These are phyloP conservation scores for Capsella rubella DNA, from an alignment of 441 rosid genomes.

Conservation along the genomic window DNA sequence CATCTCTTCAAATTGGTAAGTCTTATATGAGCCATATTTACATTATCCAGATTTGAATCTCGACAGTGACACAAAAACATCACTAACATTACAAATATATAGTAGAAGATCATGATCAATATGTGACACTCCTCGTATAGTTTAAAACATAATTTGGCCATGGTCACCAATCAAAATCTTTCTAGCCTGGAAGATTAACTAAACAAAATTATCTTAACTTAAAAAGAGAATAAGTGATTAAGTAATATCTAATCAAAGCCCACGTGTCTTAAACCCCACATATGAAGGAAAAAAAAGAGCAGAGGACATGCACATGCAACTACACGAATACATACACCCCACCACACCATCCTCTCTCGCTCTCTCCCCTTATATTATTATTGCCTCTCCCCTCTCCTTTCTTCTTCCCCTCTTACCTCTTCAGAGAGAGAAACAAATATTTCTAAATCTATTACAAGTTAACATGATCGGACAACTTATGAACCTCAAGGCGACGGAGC, in stretches of 20 bases:
- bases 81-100: neutral
- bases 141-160: neutral
- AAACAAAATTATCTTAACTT: conserved; percentile 9
- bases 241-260: conserved; percentile 35
- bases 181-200: conserved; percentile 8
- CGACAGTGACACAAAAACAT: neutral
- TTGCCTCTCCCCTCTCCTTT: conserved; percentile 33
- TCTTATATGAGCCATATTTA: neutral
- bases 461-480: conserved; percentile 46
- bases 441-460: conserved; percentile 2
- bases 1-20: neutral
- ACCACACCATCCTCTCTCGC: conserved; percentile 34
- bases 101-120: neutral
- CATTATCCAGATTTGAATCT: neutral
- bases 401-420: conserved; percentile 44
- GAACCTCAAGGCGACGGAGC: conserved; percentile 82
- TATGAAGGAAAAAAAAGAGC: conserved; percentile 30
- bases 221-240: conserved; percentile 12
- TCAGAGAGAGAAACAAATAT: conserved; percentile 26
- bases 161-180: neutral
- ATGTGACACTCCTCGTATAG: neutral
- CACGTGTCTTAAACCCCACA: conserved; percentile 47
- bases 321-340: conserved; percentile 37
- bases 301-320: conserved; percentile 46
- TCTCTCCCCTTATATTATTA: conserved; percentile 36